A percentile compares a stretch with the other conserved stretches of the same genome.
Evolutionary conservation across 2,329 filamentous ascomycete genomes (phyloP).

Genomic region (Byssochlamys sp.): DNA sequence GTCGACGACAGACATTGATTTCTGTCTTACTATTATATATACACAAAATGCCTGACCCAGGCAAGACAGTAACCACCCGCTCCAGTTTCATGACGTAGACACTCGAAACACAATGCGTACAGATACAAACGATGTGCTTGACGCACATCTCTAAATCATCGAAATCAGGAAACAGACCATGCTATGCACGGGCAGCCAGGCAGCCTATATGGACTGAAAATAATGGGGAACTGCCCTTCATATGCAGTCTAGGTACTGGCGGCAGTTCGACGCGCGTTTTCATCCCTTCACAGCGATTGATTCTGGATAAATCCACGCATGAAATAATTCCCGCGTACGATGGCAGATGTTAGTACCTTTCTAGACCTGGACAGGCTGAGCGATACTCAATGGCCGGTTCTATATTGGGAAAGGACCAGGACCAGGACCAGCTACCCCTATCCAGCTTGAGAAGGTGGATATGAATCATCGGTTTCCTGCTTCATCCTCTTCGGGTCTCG

Average conservation of each 20-base stretch:
- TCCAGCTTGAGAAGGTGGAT: constrained; percentile 2
- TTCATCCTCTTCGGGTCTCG: constrained; percentile 32
- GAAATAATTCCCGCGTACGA: neutral
- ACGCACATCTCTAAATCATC: neutral
- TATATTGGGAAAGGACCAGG: neutral
- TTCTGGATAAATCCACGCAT: neutral
- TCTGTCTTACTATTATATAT: neutral
- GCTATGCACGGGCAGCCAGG: neutral
- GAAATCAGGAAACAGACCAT: neutral
- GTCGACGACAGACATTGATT: neutral
- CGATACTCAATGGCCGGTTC: neutral
- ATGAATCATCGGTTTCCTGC: constrained; percentile 17
- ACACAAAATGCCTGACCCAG: neutral
- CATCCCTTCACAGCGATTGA: neutral
- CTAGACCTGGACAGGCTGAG: neutral
- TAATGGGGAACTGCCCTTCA: neutral
- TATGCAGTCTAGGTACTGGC: neutral
- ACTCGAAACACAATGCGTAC: neutral
- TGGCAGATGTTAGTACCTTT: neutral
- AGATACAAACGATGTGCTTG: neutral
- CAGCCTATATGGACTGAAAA: neutral
- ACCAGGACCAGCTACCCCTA: constrained; percentile 3
- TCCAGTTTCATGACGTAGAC: neutral
- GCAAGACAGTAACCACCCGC: neutral
- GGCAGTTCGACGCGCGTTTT: neutral